Base-by-base conservation (phyloP, 2,329 filamentous ascomycete species). In the Neofusicoccum umdonicola region DNA sequence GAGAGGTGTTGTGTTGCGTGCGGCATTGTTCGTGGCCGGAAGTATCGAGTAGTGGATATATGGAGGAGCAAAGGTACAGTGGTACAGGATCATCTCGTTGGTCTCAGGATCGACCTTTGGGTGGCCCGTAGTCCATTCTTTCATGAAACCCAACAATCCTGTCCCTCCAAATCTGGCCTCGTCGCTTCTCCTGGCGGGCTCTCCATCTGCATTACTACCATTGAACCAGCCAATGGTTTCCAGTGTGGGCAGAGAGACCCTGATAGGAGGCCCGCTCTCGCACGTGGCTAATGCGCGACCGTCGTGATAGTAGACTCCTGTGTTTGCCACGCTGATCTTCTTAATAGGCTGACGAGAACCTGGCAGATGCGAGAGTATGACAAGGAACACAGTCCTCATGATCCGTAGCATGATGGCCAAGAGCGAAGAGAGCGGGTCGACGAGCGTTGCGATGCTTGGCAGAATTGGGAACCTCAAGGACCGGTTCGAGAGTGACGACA, bases 201-300 rank as follows among this genome's bases (percentile, higher is more conserved):
- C 76, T 15, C 80, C 80, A 65, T 90, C 86, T 17, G 84, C 84
- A 15, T 69, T 75, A 1, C 78, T 76, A 6, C 88, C 89, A 70
- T 90, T 82, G 74, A 84, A 91, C 89, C 89, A 91, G 45, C 88
- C 89, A 7, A 91, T 80, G 0, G 89, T 91, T 67, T 90, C 84
- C 22, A 92, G 74, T 0, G 80, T 79, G 0, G 89, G 89, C 6
- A 91, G 76, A 7, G 84, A 80, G 56, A 91, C 80, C 31, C 88
- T 81, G 71, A 91, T 87, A 0, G 88, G 89, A 3, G 88, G 88
- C 0, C 89, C 89, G 68, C 87, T 90, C 73, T 91, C 88, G 68
- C 88, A 91, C 0, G 87, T 88, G 3, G 89, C 89, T 66, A 92
- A 71, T 3, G 87, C 88, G 67, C 88, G 80, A 9, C 88, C 87